Base-by-base conservation (phyloP, 2,329 filamentous ascomycete genomes). In the Aspergillus glaucus region DNA sequence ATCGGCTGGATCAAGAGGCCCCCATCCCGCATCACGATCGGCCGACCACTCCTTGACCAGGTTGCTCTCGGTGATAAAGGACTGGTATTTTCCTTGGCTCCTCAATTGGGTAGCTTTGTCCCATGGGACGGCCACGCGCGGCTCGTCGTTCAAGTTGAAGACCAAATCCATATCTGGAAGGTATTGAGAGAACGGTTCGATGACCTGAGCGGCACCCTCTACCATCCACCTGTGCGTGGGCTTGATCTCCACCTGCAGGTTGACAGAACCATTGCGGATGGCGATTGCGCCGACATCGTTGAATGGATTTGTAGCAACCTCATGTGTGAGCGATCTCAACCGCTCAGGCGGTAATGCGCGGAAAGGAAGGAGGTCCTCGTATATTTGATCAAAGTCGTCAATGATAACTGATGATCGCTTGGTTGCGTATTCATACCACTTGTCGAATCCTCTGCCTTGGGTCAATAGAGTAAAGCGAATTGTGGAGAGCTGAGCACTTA, bases 131-230 rank as follows among this genome's bases (percentile, higher is more conserved):
- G 76, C 75, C 9, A 83, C 75, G 9, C 80, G 74, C 43, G 74
- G 74, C 56, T 82, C 79, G 53, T 83, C 79, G 50, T 82, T 80
- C n/a, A 83, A 59, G 51, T 84, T 84, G 65, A 84, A 77, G 0
- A 77, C 79, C 34, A 84, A 62, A 56, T 83, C 80, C 80, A 84
- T 84, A 51, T 84, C 80, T 0, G 81, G 81, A 26, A 84, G 69
- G 54, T 74, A 70, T 48, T 78, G 60, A 1, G 72, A 70, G 54
- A 83, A 81, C 1, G 73, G 69, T 32, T 72, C 68, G 28, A 84
- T 78, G 69, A 84, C 79, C 6, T 68, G 58, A 1, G 73, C 66
- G 1, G 78, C 69, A 21, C 78, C 79, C 28, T 78, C 72, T 7
- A 82, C 68, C 75, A 82, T 79, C 79, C 79, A 81, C 15, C 71